These are phyloP conservation scores for Coemansia sp. DNA, from an alignment of 192 early-diverging fungal species.

Conservation along the genomic window DNA sequence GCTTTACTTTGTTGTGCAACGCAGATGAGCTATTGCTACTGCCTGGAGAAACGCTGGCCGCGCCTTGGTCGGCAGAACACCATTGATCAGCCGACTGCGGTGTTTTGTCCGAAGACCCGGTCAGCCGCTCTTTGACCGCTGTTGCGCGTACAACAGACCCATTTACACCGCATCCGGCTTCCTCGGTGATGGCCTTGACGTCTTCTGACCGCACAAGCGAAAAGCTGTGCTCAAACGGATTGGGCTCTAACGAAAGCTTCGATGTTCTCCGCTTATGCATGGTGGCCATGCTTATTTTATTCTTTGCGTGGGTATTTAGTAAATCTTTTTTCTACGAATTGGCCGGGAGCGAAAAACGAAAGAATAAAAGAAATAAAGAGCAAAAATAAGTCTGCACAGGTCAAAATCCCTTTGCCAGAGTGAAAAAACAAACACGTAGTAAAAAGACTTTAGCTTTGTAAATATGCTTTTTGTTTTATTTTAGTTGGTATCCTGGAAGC, in stretches of 20 bases:
- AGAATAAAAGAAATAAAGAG: background rate
- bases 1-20: slow-evolving; percentile 34
- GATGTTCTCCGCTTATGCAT: slow-evolving; percentile 30
- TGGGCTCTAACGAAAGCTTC: slow-evolving; percentile 82
- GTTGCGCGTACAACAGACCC: background rate
- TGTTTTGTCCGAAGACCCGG: slow-evolving; percentile 9
- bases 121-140: background rate
- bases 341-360: too few species aligned
- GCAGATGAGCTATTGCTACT: background rate
- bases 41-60: background rate
- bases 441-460: too few species aligned
- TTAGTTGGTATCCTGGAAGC: too few species aligned
- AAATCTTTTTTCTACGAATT: too few species aligned
- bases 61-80: background rate
- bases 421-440: too few species aligned
- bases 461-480: too few species aligned
- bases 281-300: slow-evolving; percentile 26
- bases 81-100: slow-evolving; percentile 15
- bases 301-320: background rate
- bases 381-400: background rate
- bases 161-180: background rate
- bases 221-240: slow-evolving; percentile 88
- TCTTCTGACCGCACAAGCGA: slow-evolving; percentile 43
- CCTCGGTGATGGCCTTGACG: slow-evolving; percentile 2
- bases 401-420: too few species aligned